Evolutionary conservation across 1,139 yeast genomes (phyloP).

Genomic region (Zygosaccharomyces pseudobailii): DNA sequence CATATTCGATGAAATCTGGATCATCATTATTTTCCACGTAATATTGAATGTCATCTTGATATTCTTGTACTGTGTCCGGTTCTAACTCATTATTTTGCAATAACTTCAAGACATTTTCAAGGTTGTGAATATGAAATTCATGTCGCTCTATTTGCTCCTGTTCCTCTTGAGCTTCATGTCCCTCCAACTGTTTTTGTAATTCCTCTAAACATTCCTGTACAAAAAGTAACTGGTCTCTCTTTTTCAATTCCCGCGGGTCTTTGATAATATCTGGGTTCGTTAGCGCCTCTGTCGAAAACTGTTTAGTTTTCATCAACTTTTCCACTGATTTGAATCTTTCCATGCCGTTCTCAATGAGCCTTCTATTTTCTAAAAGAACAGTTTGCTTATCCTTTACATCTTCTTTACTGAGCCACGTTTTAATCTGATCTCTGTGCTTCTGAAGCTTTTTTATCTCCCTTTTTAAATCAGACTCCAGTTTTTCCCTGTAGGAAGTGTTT

Average conservation of each 20-base stretch:
- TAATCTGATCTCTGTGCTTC: conserved; percentile 90
- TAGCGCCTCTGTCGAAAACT: conserved; percentile 90
- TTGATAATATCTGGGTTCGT: conserved; percentile 55
- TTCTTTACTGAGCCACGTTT: conserved; percentile 89
- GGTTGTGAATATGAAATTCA: conserved; percentile 67
- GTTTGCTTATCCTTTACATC: conserved; percentile 87
- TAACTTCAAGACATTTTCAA: conserved; percentile 73
- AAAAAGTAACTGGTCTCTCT: conserved; percentile 69
- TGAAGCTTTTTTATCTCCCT: conserved; percentile 95
- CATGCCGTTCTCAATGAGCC: conserved; percentile 88
- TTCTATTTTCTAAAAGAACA: conserved; percentile 69
- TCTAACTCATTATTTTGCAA: conserved; percentile 81
- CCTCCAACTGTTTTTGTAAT: conserved; percentile 74
- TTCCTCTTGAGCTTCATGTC: conserved; percentile 72
- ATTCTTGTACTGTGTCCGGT: conserved; percentile 72
- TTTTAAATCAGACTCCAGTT: conserved; percentile 87
- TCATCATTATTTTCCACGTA: conserved; percentile 94
- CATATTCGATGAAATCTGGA: conserved; percentile 94
- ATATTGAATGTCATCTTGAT: conserved; percentile 87
- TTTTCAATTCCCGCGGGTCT: conserved; percentile 79
- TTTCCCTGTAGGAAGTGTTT: conserved; percentile 86
- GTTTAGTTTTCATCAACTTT: conserved; percentile 91
- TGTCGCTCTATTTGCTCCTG: conserved; percentile 70
- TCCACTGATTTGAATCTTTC: conserved; percentile 95
- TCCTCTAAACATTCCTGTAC: conserved; percentile 75